Conservation (phyloP, 345 rosid species). For the Balakata baccata region DNA sequence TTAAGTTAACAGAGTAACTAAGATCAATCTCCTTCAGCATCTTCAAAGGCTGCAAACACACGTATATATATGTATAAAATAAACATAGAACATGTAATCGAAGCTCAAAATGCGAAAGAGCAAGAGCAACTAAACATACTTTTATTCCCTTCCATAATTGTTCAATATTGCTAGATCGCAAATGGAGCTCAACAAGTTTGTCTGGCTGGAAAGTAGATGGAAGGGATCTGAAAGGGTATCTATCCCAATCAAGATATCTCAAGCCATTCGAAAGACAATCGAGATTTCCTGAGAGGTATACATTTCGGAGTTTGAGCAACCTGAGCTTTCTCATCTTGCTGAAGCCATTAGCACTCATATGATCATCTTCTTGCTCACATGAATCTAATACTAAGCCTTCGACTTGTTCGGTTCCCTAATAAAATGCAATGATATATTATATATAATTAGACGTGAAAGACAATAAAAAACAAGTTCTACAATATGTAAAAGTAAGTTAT, state of each 20-base stretch:
- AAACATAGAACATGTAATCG: neutral
- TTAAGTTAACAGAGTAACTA: conserved; percentile 4
- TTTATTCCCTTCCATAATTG: conserved; percentile 8
- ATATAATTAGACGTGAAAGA: neutral
- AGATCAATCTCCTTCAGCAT: conserved; percentile 17
- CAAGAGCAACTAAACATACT: conserved; percentile 4
- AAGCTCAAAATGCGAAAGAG: neutral
- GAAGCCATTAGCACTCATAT: neutral
- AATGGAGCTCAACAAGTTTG: conserved; percentile 15
- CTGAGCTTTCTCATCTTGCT: conserved; percentile 10
- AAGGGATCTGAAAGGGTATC: conserved; percentile 13
- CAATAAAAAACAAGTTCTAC: neutral
- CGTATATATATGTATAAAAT: no score
- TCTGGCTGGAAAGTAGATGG: conserved; percentile 10
- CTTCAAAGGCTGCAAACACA: conserved; percentile 9
- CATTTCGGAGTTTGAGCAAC: neutral
- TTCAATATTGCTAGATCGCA: conserved; percentile 6
- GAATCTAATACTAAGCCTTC: conserved; percentile 15
- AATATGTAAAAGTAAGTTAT: neutral
- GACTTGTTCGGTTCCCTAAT: conserved; percentile 20
- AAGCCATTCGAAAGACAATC: conserved; percentile 9
- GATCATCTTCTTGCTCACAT: neutral
- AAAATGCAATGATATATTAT: neutral
- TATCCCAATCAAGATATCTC: conserved; percentile 12
- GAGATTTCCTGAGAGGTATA: neutral